Evolutionary conservation across 495 filamentous ascomycete species (phyloP).

Genomic region (Aspergillus hancockii): DNA sequence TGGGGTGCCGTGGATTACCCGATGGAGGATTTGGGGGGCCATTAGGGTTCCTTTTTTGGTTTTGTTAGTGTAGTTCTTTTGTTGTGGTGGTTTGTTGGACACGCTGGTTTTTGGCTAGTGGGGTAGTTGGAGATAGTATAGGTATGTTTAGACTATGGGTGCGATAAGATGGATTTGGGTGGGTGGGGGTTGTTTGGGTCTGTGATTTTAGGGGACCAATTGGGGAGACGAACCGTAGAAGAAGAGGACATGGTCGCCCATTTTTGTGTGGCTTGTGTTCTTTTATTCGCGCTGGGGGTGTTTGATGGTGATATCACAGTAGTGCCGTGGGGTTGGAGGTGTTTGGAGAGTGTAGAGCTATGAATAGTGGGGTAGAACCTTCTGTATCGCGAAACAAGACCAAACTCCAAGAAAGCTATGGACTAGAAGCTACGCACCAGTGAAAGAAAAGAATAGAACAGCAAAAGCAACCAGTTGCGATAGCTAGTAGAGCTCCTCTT

Average conservation of each 20-base stretch:
- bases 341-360: not conserved
- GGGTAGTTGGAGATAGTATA: not conserved
- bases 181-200: conserved; percentile 22
- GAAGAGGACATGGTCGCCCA: conserved; percentile 54
- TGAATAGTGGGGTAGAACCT: too few species aligned
- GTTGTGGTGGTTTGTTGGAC: not conserved
- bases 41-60: conserved; percentile 59
- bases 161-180: conserved; percentile 2
- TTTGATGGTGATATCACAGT: not conserved
- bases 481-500: not conserved
- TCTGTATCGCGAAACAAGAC: too few species aligned
- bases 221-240: conserved; percentile 51
- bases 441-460: too few species aligned
- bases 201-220: conserved; percentile 18
- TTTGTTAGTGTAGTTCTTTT: not conserved
- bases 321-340: not conserved
- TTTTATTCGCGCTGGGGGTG: not conserved
- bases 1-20: conserved; percentile 70
- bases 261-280: conserved; percentile 1
- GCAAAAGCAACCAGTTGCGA: not conserved
- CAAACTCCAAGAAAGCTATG: too few species aligned
- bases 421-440: too few species aligned
- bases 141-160: conserved; percentile 3
- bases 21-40: conserved; percentile 77
- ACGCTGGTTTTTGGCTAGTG: not conserved